Evolutionary conservation across 2,329 filamentous ascomycete genomes (phyloP).

Genomic region (Immersiporthe knoxdaviesiana): DNA sequence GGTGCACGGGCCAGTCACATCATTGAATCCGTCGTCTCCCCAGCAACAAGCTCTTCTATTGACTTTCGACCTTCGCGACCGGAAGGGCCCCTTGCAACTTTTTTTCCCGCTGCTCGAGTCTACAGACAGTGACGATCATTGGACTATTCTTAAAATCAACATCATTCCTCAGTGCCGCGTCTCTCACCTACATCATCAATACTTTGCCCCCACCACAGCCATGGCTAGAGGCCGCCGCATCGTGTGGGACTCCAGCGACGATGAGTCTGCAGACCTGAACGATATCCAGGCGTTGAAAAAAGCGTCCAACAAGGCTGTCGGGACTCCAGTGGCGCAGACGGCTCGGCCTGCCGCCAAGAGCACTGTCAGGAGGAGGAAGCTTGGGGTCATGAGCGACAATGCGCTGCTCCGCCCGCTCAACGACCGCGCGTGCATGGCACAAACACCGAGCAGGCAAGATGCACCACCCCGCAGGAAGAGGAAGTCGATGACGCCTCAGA

Average conservation of each 20-base stretch:
- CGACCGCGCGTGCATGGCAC: background rate
- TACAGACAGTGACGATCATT: background rate
- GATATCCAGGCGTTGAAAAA: constrained; percentile 32
- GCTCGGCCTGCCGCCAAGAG: constrained; percentile 3
- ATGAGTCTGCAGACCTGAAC: constrained; percentile 48
- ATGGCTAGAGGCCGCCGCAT: constrained; percentile 29
- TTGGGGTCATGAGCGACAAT: constrained; percentile 20
- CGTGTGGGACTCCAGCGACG: constrained; percentile 36
- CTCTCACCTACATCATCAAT: background rate
- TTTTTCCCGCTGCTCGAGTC: background rate
- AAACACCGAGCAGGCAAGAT: constrained; percentile 3
- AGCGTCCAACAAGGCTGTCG: background rate
- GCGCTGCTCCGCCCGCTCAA: constrained; percentile 16
- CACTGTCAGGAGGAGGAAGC: constrained; percentile 25
- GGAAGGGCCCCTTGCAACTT: background rate
- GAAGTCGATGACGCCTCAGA: constrained; percentile 14
- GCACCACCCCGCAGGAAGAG: background rate
- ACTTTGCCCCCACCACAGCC: background rate
- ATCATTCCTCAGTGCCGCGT: background rate
- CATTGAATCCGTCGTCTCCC: constrained; percentile 17
- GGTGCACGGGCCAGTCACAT: constrained; percentile 4
- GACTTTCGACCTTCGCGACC: constrained; percentile 15
- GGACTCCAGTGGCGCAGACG: background rate
- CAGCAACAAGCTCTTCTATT: constrained; percentile 18
- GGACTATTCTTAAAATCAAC: background rate